phyloP scores from a whole-genome alignment of 2,329 filamentous ascomycete species.

The Fusarium brachygibbosum region DNA sequence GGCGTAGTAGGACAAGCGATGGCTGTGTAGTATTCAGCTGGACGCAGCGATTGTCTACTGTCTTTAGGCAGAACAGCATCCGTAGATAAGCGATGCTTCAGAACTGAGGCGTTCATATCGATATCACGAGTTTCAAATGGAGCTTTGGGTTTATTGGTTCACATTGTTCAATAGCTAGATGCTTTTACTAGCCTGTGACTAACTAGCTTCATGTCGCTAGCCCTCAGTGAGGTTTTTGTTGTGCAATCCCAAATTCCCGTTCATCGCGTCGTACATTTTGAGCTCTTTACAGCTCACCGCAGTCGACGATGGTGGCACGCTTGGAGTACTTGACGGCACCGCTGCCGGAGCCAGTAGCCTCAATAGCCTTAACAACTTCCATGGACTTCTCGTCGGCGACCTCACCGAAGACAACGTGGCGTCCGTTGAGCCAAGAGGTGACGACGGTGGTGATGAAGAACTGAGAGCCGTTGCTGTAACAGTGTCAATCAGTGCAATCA shows the following conservation, averaged over 20 bases:
- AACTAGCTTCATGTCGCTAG: conserved; percentile 36
- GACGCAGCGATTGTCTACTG: conserved; percentile 15
- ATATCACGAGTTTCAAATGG: background rate
- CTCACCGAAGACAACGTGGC: conserved; percentile 88
- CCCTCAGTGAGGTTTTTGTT: conserved; percentile 40
- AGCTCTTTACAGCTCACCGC: conserved; percentile 62
- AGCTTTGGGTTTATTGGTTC: conserved; percentile 35
- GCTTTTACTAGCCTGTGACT: conserved; percentile 33
- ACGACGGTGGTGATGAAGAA: conserved; percentile 97
- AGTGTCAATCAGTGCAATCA: conserved; percentile 30
- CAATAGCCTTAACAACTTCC: conserved; percentile 70
- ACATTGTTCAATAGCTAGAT: conserved; percentile 40
- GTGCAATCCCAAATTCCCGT: conserved; percentile 35
- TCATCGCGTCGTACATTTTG: conserved; percentile 17
- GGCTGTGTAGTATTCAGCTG: conserved; percentile 26
- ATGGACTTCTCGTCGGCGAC: conserved; percentile 67
- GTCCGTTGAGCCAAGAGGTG: conserved; percentile 86
- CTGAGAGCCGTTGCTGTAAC: conserved; percentile 90
- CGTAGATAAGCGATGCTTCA: conserved; percentile 2
- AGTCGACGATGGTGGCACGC: conserved; percentile 70
- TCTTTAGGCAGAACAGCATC: conserved; percentile 7
- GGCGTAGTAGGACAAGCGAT: conserved; percentile 44
- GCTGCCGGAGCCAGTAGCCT: conserved; percentile 69
- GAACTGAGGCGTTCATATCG: conserved; percentile 8
- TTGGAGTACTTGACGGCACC: conserved; percentile 71